These are phyloP conservation scores for Aphanomyces astaci DNA, from an alignment of 352 stramenopile species.

Conservation along the genomic window DNA sequence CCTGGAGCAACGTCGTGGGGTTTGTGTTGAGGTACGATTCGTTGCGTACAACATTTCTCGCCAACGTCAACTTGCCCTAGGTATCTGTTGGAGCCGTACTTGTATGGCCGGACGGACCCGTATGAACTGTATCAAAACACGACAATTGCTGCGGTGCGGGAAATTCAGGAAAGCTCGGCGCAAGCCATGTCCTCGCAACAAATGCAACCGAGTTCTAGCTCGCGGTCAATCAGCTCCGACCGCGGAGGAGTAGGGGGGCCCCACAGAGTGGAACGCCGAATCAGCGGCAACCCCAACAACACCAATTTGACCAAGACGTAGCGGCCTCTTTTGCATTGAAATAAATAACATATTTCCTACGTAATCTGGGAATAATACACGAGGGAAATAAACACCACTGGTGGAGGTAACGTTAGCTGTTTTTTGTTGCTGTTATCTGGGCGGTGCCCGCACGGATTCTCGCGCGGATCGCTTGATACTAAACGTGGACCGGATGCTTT, in stretches of 20 bases:
- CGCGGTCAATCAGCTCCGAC: background rate
- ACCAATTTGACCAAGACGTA: background rate
- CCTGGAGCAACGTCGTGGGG: conserved; percentile 16
- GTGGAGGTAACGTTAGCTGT: no score
- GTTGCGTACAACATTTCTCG: no score
- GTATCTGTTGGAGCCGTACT: conserved; percentile 15
- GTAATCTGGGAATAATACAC: no score
- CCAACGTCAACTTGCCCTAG: no score
- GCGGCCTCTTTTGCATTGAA: no score
- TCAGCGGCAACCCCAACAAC: background rate
- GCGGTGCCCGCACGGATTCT: no score
- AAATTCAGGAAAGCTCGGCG: conserved; percentile 18
- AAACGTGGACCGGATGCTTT: background rate
- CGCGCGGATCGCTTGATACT: no score
- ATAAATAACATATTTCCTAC: no score
- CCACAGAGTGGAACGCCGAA: background rate
- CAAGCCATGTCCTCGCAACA: background rate
- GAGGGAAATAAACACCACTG: no score
- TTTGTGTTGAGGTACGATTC: conserved; percentile 6
- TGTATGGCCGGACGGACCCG: conserved; percentile 12
- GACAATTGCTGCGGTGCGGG: conserved; percentile 18
- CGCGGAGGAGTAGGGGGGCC: background rate
- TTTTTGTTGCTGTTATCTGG: no score
- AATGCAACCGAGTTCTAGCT: background rate
- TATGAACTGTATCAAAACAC: conserved; percentile 23